Conservation (phyloP, 352 stramenopile species). For the Albugo laibachii region DNA sequence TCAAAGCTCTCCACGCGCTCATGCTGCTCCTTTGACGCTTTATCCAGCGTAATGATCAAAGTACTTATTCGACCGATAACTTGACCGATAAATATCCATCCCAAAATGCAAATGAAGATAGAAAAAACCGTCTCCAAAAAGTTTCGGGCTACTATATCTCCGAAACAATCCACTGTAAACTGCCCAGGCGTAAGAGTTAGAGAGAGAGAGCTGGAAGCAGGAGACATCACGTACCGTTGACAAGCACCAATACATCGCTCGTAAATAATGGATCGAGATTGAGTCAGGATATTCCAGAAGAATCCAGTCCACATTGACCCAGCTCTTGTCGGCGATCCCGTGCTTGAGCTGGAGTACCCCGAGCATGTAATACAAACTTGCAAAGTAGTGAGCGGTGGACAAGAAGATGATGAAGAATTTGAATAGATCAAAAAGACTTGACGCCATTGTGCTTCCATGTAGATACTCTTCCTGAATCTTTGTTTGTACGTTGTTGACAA, state of each 20-base stretch:
- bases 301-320: slow-evolving; percentile 33
- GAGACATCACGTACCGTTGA: slow-evolving; percentile 20
- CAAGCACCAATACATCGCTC: slow-evolving; percentile 59
- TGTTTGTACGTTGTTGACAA: slow-evolving; percentile 21
- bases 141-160: slow-evolving; percentile 40
- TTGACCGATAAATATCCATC: slow-evolving; percentile 59
- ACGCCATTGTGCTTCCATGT: slow-evolving; percentile 15
- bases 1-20: slow-evolving; percentile 39
- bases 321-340: slow-evolving; percentile 17
- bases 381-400: slow-evolving; percentile 27
- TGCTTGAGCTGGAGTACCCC: slow-evolving; percentile 18
- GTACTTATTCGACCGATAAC: slow-evolving; percentile 46
- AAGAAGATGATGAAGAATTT: slow-evolving; percentile 43
- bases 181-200: slow-evolving; percentile 2
- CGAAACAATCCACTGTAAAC: slow-evolving; percentile 67
- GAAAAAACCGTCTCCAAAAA: slow-evolving; percentile 36
- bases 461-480: slow-evolving; percentile 33
- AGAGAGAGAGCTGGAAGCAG: not conserved
- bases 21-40: slow-evolving; percentile 25
- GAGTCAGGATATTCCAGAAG: slow-evolving; percentile 27
- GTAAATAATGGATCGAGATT: slow-evolving; percentile 36
- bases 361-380: slow-evolving; percentile 26
- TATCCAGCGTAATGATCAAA: slow-evolving; percentile 46
- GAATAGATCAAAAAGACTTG: slow-evolving; percentile 24
- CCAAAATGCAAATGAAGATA: slow-evolving; percentile 38